These are phyloP conservation scores for Sphaceloma murrayae DNA, from an alignment of 2,329 filamentous ascomycete species.

Conservation along the genomic window DNA sequence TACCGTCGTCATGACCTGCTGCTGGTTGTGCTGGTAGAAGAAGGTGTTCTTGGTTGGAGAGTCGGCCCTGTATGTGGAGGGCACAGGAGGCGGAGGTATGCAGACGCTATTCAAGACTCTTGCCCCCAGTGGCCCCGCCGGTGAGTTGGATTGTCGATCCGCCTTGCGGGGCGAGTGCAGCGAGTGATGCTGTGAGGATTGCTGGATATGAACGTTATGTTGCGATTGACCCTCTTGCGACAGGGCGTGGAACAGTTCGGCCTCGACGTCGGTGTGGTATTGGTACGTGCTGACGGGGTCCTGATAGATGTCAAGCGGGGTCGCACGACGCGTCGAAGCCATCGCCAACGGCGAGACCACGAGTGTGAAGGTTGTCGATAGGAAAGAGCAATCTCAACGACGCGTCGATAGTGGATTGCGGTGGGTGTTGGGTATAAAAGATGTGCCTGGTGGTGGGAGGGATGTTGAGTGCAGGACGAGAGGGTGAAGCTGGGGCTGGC, in stretches of 20 bases:
- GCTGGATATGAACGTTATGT: constrained; percentile 58
- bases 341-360: constrained; percentile 27
- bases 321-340: constrained; percentile 48
- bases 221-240: constrained; percentile 40
- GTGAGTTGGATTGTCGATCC: constrained; percentile 46
- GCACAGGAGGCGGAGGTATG: constrained; percentile 56
- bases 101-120: constrained; percentile 57
- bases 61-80: constrained; percentile 50
- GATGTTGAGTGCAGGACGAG: neutral
- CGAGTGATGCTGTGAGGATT: constrained; percentile 44
- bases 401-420: constrained; percentile 3
- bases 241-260: constrained; percentile 42
- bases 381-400: constrained; percentile 6
- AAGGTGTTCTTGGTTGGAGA: constrained; percentile 55
- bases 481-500: neutral
- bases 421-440: constrained; percentile 2
- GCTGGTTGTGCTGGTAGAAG: constrained; percentile 23
- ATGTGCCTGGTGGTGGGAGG: neutral
- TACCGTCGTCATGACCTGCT: constrained; percentile 38
- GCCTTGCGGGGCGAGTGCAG: constrained; percentile 63
- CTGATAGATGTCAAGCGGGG: constrained; percentile 49
- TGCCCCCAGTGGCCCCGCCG: constrained; percentile 50
- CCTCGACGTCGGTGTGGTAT: constrained; percentile 39
- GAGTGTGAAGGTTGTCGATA: constrained; percentile 13
- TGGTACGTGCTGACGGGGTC: constrained; percentile 37